These are phyloP conservation scores for Cyberlindnera bimundalis DNA, from an alignment of 805 yeast genomes.

Conservation along the genomic window DNA sequence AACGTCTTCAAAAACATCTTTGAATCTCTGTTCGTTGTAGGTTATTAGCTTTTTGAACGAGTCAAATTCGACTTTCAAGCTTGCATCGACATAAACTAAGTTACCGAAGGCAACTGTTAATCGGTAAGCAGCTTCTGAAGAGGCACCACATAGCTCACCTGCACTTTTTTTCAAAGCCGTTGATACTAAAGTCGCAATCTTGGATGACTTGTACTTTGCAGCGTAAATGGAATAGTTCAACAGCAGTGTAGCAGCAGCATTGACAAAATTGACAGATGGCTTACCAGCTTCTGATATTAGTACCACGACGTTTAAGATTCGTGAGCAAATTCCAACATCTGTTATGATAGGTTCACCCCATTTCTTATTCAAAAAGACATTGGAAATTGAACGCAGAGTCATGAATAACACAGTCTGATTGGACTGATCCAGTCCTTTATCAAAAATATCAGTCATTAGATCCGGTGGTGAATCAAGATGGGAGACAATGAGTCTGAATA, in stretches of 20 bases:
- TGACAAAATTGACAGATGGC: conserved; percentile 28
- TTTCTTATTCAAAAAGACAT: conserved; percentile 42
- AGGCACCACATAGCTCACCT: conserved; percentile 30
- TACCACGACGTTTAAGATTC: conserved; percentile 29
- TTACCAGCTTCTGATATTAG: conserved; percentile 17
- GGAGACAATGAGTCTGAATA: conserved; percentile 49
- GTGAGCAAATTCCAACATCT: conserved; percentile 38
- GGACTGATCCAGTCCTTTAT: conserved; percentile 36
- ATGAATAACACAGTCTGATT: conserved; percentile 40
- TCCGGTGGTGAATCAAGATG: conserved; percentile 38
- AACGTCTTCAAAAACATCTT: conserved; percentile 20
- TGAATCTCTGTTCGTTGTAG: conserved; percentile 20
- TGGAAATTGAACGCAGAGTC: conserved; percentile 54
- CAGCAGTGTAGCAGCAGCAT: conserved; percentile 47
- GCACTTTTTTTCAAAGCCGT: conserved; percentile 30
- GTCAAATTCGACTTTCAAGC: conserved; percentile 20
- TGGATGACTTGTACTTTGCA: conserved; percentile 29
- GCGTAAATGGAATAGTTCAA: conserved; percentile 45
- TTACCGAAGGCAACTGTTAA: conserved; percentile 62
- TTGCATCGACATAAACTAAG: conserved; percentile 34
- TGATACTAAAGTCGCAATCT: conserved; percentile 30
- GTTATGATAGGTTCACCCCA: conserved; percentile 48
- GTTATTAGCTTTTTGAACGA: conserved; percentile 11
- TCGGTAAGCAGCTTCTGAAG: conserved; percentile 70
- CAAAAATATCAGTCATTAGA: conserved; percentile 38